phyloP scores from a whole-genome alignment of 805 yeast species.

The Candida rishiriensis region DNA sequence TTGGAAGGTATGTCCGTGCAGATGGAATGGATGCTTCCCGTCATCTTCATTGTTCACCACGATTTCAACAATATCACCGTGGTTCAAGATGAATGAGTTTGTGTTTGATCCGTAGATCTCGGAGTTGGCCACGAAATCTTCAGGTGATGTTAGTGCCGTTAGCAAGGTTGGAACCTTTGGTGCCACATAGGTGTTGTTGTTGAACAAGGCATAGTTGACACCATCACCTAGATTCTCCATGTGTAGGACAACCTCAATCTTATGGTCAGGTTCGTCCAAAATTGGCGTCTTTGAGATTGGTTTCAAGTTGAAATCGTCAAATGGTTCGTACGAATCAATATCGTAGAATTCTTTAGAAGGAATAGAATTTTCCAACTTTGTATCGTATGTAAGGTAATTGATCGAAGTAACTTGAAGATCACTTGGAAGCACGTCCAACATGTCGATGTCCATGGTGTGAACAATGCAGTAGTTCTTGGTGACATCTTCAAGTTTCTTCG shows the following conservation, averaged over 20 bases:
- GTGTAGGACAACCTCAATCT: slow-evolving; percentile 50
- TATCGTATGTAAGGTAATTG: slow-evolving; percentile 51
- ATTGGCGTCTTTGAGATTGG: slow-evolving; percentile 38
- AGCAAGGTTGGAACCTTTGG: slow-evolving; percentile 72
- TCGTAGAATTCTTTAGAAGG: slow-evolving; percentile 17
- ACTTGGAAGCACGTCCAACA: slow-evolving; percentile 66
- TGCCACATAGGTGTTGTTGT: slow-evolving; percentile 55
- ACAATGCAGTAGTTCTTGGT: slow-evolving; percentile 54
- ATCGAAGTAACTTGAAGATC: slow-evolving; percentile 53
- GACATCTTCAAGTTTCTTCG: slow-evolving; percentile 37
- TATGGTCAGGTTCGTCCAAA: slow-evolving; percentile 58
- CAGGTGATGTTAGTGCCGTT: slow-evolving; percentile 59
- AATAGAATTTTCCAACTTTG: slow-evolving; percentile 20
- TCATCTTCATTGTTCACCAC: slow-evolving; percentile 78
- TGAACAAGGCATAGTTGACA: slow-evolving; percentile 71
- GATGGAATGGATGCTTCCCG: slow-evolving; percentile 94
- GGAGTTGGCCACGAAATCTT: slow-evolving; percentile 44
- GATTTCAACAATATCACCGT: slow-evolving; percentile 65
- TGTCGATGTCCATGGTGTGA: slow-evolving; percentile 56
- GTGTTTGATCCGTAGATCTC: slow-evolving; percentile 73
- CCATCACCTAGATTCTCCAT: slow-evolving; percentile 75
- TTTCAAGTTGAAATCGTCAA: slow-evolving; percentile 44
- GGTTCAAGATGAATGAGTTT: slow-evolving; percentile 55
- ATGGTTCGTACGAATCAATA: slow-evolving; percentile 26
- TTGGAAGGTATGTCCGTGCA: slow-evolving; percentile 91